Evolutionary conservation across 352 stramenopile species (phyloP), one percentile per base, ranked within the genome.

Genomic region (Elongisporangium prolatum): DNA sequence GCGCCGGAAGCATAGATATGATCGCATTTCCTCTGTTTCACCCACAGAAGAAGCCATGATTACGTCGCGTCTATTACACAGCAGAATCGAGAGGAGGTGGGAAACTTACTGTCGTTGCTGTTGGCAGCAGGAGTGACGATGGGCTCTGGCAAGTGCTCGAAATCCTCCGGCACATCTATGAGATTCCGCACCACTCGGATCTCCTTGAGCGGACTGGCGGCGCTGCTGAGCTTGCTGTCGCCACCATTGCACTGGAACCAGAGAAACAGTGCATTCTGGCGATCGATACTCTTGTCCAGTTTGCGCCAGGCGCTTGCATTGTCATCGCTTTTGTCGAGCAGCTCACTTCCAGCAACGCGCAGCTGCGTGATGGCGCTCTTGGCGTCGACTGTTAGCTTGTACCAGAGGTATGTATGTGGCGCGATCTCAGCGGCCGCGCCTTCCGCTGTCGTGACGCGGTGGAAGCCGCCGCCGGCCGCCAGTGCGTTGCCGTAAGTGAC

Each of bases 401-500:
- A 96, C 86, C 86, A 96, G 50, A 96, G 82, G 66, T 80, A 96
- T 60, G 86, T 96, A 53, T 75, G 67, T 13, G 84, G 84, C 60
- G 86, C 68, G 59, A 96, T 67, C 70, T 96, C 86, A 20, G 86
- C 86, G 17, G 86, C 86, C 14, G 56, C 77, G 40, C 86, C 84
- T 38, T 89, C 77, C 47, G 72, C 71, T 6, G 73, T 92, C 52
- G 86, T 95, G 21, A 94, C 86, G 59, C 86, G 86, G 61, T 91
- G 86, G 69, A 90, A 95, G 54, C 80, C 73, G 50, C 83, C 83
- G 25, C 84, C 84, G 37, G 67, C 83, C 16, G 83, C 86, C 18
- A 95, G 80, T 58, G 86, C 86, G 58, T 94, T 86, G 61, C 85
- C 86, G 61, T 95, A 95, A 53, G 86, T 95, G 55, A 95, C 80